A percentile compares a stretch with the other conserved stretches of the same genome.
Evolutionary conservation across 495 filamentous ascomycete genomes (phyloP).

Genomic region (Neurospora sp.): DNA sequence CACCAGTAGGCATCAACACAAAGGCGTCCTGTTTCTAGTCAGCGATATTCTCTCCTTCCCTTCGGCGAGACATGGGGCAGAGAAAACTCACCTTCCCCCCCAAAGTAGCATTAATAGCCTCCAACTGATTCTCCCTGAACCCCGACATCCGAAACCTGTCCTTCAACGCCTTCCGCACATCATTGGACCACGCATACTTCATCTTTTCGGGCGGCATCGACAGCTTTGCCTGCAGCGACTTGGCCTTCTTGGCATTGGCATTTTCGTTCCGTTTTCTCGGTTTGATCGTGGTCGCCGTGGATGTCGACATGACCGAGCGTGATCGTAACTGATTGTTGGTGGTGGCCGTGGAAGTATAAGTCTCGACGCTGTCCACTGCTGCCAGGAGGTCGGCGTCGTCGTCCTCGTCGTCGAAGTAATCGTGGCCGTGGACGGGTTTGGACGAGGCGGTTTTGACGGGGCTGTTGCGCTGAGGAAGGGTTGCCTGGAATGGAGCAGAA

Average conservation of each 20-base stretch:
- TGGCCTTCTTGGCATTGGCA: conserved; percentile 13
- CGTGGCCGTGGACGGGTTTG: conserved; percentile 13
- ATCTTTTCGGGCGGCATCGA: conserved; percentile 30
- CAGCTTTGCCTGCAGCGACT: conserved; percentile 11
- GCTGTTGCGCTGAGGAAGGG: neutral
- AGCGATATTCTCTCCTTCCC: no score
- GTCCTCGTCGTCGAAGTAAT: conserved; percentile 57
- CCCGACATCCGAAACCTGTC: conserved; percentile 73
- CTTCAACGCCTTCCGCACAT: conserved; percentile 67
- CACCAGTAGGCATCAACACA: conserved; percentile 94
- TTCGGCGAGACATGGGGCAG: no score
- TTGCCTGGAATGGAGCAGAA: neutral
- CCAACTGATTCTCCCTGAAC: conserved; percentile 85
- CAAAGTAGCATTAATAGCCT: conserved; percentile 91
- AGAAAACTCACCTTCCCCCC: conserved; percentile 42
- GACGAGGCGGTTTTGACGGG: neutral
- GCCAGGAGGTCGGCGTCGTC: conserved; percentile 67
- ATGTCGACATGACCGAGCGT: conserved; percentile 26
- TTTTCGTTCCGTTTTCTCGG: conserved; percentile 7
- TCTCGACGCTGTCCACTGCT: conserved; percentile 46
- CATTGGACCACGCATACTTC: conserved; percentile 66
- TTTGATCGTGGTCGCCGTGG: conserved; percentile 23
- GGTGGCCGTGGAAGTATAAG: conserved; percentile 21
- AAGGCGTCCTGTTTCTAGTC: conserved; percentile 52
- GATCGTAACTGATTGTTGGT: conserved; percentile 4